Conservation (phyloP, 2,329 filamentous ascomycete species). For the Colletotrichum sp. region DNA sequence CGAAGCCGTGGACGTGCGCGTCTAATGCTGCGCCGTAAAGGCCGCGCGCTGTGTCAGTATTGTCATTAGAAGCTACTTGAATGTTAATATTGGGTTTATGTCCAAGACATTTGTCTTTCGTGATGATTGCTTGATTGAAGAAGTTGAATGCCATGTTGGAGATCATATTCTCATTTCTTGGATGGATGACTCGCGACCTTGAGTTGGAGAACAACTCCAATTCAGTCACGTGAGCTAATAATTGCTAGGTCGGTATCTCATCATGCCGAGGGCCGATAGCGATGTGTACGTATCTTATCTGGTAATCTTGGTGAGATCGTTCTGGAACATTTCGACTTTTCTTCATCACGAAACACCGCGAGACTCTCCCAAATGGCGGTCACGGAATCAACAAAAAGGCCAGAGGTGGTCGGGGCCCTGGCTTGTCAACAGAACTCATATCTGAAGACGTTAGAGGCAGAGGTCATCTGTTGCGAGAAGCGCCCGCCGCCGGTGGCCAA, state of each 20-base stretch:
- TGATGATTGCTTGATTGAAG: neutral
- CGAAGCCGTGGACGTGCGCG: conserved; percentile 40
- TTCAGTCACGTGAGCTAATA: neutral
- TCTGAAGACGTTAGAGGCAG: conserved; percentile 25
- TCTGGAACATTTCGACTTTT: neutral
- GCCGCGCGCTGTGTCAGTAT: neutral
- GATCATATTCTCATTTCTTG: neutral
- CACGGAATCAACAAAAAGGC: neutral
- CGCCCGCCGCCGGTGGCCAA: conserved; percentile 9
- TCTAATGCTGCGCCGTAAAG: conserved; percentile 26
- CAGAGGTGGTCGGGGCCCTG: conserved; percentile 28
- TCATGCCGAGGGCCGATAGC: neutral
- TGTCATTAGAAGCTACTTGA: neutral
- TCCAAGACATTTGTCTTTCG: neutral
- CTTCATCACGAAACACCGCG: neutral
- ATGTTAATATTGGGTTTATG: neutral
- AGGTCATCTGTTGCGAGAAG: conserved; percentile 32
- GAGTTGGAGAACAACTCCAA: neutral
- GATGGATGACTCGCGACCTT: neutral
- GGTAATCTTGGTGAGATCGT: neutral
- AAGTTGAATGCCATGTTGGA: neutral
- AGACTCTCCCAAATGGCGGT: neutral
- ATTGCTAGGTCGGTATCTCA: neutral
- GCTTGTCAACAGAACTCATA: conserved; percentile 33
- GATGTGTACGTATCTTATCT: neutral